Base-by-base conservation (phyloP, 352 stramenopile species). In the Lagenidium sp. region DNA sequence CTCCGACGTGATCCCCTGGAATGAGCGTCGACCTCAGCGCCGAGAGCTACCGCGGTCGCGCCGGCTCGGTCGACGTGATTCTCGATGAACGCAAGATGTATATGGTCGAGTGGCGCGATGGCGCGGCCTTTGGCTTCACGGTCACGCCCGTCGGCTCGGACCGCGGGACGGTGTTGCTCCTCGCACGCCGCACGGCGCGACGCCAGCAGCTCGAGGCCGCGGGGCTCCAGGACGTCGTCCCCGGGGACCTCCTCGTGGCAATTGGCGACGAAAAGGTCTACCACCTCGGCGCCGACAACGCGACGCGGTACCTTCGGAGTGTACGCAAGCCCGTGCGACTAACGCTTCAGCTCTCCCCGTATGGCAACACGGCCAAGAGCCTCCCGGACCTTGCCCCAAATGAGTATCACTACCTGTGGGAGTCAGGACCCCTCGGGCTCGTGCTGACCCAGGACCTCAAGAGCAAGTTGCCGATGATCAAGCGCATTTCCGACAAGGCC, bases 341-440 rank as follows among this genome's bases (percentile, higher is more conserved):
- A 10, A 84, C 65, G 30, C 44, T 91, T 30, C 79, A 91, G 47
- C 41, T 85, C 8, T 81, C 64, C 7, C 75, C 75, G 4, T 85
- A 78, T 48, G 65, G 69, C 23, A 37, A 46, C n/a, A 36, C 59
- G 12, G 56, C 59, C 15, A 75, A 81, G 37, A 59, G 65, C 35
- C 47, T 87, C 12, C 71, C 75, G 0, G 57, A 68, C 23, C 47
- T 81, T 6, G 72, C 75, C 26, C 60, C 75, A 28, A 88, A 91
- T 36, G 79, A 91, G 49, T 91, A 85, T 63, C 69, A 83, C 47
- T 91, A 85, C 47, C 26, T 75, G 18, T 91, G 79, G 79, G 64
- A 84, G 47, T 68, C 63, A 0, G 79, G 79, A 0, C 69, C 76
- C 8, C 39, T 91, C 28, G 79, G 79, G 3, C 74, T 91, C 41